A percentile compares a stretch with the other conserved stretches of the same genome.
phyloP scores from a whole-genome alignment of 805 yeast genomes.

The Lipomyces starkeyi region DNA sequence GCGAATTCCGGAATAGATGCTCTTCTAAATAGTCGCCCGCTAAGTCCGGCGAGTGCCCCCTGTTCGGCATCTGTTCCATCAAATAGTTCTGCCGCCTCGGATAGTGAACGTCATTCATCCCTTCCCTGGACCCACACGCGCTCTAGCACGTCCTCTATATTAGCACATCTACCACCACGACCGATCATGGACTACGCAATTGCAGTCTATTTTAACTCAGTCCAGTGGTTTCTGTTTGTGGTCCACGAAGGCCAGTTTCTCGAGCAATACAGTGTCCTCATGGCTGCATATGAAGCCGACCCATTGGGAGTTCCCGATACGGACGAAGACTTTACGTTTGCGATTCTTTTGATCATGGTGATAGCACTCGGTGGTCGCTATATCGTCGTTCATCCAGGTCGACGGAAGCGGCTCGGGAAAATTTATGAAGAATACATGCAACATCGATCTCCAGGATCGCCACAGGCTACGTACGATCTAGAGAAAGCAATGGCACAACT shows the following conservation, averaged over 20 bases:
- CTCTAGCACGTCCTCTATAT: conserved; percentile 18
- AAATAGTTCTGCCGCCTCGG: background rate
- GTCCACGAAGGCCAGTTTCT: conserved; percentile 25
- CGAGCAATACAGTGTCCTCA: conserved; percentile 13
- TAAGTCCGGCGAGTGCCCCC: background rate
- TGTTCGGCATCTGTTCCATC: background rate
- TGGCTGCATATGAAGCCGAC: conserved; percentile 17
- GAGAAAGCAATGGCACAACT: conserved; percentile 19
- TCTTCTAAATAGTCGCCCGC: background rate
- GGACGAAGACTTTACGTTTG: conserved; percentile 22
- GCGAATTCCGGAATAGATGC: background rate
- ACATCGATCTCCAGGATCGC: background rate
- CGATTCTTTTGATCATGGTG: conserved; percentile 18
- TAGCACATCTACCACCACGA: conserved; percentile 28
- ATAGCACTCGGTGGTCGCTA: conserved; percentile 22
- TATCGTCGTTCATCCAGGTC: conserved; percentile 21
- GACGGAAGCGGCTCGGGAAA: conserved; percentile 12
- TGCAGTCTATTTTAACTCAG: conserved; percentile 25
- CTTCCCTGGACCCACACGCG: conserved; percentile 22
- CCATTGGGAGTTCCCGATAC: conserved; percentile 23
- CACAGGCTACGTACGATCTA: conserved; percentile 11
- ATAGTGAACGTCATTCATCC: background rate
- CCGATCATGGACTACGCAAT: conserved; percentile 25
- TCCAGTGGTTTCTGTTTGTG: conserved; percentile 29
- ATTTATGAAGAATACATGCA: conserved; percentile 8